phyloP scores from a whole-genome alignment of 116 monocot genomes.

The Dioscorea cayenensis region DNA sequence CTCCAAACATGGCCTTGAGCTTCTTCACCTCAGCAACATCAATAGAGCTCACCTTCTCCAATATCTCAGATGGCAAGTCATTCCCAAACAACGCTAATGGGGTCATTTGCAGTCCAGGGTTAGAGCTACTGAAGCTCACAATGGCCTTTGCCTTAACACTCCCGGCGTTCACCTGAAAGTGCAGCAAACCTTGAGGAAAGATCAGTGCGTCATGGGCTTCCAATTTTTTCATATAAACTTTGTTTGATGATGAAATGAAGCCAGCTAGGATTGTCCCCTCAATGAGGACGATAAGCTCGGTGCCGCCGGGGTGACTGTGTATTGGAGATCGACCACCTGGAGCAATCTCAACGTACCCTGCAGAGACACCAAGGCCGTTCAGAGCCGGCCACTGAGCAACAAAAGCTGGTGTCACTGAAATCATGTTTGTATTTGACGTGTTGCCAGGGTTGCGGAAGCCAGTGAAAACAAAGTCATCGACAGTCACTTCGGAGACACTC shows the following conservation, averaged over 20 bases:
- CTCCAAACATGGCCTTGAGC: conserved; percentile 53
- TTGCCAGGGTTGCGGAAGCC: conserved; percentile 40
- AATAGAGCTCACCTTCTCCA: conserved; percentile 50
- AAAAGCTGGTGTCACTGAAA: conserved; percentile 52
- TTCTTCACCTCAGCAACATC: conserved; percentile 46
- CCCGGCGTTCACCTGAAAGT: conserved; percentile 56
- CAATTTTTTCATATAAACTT: conserved; percentile 24
- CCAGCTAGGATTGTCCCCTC: conserved; percentile 28
- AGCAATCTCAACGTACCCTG: conserved; percentile 45
- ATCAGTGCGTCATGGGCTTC: conserved; percentile 48
- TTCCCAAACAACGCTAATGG: conserved; percentile 45
- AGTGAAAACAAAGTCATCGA: conserved; percentile 24
- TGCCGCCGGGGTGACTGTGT: conserved; percentile 72
- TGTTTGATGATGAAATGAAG: conserved; percentile 40
- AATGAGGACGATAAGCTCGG: conserved; percentile 41
- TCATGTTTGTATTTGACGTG: conserved; percentile 41
- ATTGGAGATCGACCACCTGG: conserved; percentile 47
- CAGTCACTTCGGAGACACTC: conserved; percentile 45
- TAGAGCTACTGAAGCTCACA: conserved; percentile 44
- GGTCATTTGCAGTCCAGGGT: conserved; percentile 53
- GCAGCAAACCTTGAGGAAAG: conserved; percentile 59
- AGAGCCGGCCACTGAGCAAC: conserved; percentile 43
- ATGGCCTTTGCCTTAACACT: conserved; percentile 18
- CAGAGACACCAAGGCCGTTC: conserved; percentile 70
- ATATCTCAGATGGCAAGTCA: conserved; percentile 26